Evolutionary conservation across 179 eudicot genomes (phyloP).

Genomic region (Patellifolia procumbens): DNA sequence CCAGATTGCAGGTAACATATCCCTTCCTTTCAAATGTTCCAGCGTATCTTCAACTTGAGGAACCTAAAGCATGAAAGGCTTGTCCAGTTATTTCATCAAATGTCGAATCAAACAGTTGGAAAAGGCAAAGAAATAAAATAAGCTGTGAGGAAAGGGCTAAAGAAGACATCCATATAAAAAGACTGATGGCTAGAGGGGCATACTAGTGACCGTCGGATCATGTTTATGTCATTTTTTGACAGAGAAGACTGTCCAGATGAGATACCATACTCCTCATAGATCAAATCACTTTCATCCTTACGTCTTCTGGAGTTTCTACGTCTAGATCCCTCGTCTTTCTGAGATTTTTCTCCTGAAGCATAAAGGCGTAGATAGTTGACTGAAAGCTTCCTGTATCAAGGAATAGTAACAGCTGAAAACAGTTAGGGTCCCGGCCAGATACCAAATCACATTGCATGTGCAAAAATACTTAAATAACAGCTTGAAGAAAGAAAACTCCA

Average conservation of each 20-base stretch:
- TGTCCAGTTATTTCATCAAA: not conserved
- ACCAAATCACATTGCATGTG: not conserved
- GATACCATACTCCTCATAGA: conserved; percentile 40
- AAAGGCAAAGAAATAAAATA: conserved; percentile 12
- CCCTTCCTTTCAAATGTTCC: conserved; percentile 72
- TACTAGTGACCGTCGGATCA: conserved; percentile 87
- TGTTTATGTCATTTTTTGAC: conserved; percentile 77
- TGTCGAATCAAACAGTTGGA: conserved; percentile 5
- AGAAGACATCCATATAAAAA: conserved; percentile 13
- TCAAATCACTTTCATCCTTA: conserved; percentile 42
- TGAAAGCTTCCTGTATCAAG: conserved; percentile 72
- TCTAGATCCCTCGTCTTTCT: conserved; percentile 63
- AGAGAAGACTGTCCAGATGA: conserved; percentile 41
- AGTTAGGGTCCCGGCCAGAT: conserved; percentile 14
- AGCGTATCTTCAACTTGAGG: conserved; percentile 93
- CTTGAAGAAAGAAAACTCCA: not conserved
- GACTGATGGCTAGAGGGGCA: conserved; percentile 26
- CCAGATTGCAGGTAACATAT: conserved; percentile 98
- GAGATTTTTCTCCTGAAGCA: conserved; percentile 52
- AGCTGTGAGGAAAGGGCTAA: not conserved
- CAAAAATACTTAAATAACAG: not conserved
- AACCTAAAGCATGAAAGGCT: conserved; percentile 48
- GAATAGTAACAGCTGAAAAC: conserved; percentile 10
- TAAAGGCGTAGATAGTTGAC: conserved; percentile 60
- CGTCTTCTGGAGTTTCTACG: conserved; percentile 67